A percentile compares a stretch with the other conserved stretches of the same genome.
Evolutionary conservation across 1,284 basidiomycete species (phyloP).

Genomic region (Stereum hirsutum): DNA sequence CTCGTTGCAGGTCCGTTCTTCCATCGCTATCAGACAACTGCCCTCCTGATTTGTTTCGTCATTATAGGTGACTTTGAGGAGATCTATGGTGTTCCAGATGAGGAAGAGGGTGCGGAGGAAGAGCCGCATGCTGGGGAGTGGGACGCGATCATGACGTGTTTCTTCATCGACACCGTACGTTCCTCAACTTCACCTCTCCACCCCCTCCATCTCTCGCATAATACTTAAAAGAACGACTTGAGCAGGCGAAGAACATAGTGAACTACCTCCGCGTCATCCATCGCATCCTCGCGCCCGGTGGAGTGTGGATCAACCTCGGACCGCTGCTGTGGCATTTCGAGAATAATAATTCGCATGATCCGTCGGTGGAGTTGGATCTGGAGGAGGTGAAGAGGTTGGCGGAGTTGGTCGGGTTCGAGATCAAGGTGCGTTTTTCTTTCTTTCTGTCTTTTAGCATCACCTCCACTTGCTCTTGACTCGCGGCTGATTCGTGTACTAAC

Average conservation of each 20-base stretch:
- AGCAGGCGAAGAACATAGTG: constrained; percentile 84
- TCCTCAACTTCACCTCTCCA: background rate
- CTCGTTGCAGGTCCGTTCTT: constrained; percentile 67
- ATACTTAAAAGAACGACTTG: background rate
- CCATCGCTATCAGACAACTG: background rate
- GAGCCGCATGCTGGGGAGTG: constrained; percentile 59
- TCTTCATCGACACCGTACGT: constrained; percentile 92
- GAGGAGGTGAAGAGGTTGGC: constrained; percentile 82
- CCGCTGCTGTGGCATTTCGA: constrained; percentile 73
- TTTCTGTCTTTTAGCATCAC: background rate
- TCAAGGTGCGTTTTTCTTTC: constrained; percentile 47
- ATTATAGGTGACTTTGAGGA: constrained; percentile 82
- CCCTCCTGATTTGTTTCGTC: background rate
- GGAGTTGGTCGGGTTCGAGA: constrained; percentile 71
- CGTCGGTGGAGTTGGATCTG: constrained; percentile 82
- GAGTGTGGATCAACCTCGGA: constrained; percentile 89
- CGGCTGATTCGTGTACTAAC: constrained; percentile 2
- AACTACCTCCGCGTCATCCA: constrained; percentile 83
- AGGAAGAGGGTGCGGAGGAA: constrained; percentile 23
- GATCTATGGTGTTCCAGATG: constrained; percentile 64
- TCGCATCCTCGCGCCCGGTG: constrained; percentile 69
- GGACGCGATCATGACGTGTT: constrained; percentile 91
- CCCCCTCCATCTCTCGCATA: constrained; percentile 25
- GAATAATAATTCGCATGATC: constrained; percentile 48
- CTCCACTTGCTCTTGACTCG: background rate